A percentile compares a stretch with the other conserved stretches of the same genome.
These are phyloP conservation scores for Cymbopogon flexuosus DNA, from an alignment of 202 grass and related monocot genomes.

Conservation along the genomic window DNA sequence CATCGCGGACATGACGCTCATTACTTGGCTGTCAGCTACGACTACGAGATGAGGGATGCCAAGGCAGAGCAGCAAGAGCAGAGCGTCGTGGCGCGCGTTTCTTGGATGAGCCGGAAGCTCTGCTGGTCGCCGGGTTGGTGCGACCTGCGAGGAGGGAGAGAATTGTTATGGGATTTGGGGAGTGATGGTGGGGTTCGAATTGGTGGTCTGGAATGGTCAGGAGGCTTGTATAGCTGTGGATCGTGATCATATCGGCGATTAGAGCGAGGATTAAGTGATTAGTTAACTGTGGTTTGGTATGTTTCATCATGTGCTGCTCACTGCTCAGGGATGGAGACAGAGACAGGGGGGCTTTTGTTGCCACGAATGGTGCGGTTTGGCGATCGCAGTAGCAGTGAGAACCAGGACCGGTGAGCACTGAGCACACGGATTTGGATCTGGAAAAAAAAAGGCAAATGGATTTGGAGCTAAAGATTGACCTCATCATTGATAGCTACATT, in stretches of 20 bases:
- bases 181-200: not conserved
- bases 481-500: not conserved
- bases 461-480: not conserved
- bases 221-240: not conserved
- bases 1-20: not conserved
- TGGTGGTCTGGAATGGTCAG: conserved; percentile 9
- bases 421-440: not conserved
- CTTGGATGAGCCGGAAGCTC: not conserved
- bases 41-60: not conserved
- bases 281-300: not conserved
- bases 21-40: not conserved
- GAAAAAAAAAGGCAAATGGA: not conserved
- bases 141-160: not conserved
- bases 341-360: not conserved
- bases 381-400: not conserved
- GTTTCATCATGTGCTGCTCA: no score
- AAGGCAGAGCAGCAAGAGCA: no score
- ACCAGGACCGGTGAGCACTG: not conserved
- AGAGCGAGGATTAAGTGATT: not conserved
- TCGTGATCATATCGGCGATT: not conserved
- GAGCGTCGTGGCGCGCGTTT: conserved; percentile 1
- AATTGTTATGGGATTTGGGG: conserved; percentile 15
- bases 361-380: conserved; percentile 27
- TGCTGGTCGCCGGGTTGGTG: not conserved
- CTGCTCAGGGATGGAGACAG: not conserved